These are phyloP conservation scores for Ophioceras dolichostomum DNA, from an alignment of 2,329 filamentous ascomycete genomes.

Conservation along the genomic window DNA sequence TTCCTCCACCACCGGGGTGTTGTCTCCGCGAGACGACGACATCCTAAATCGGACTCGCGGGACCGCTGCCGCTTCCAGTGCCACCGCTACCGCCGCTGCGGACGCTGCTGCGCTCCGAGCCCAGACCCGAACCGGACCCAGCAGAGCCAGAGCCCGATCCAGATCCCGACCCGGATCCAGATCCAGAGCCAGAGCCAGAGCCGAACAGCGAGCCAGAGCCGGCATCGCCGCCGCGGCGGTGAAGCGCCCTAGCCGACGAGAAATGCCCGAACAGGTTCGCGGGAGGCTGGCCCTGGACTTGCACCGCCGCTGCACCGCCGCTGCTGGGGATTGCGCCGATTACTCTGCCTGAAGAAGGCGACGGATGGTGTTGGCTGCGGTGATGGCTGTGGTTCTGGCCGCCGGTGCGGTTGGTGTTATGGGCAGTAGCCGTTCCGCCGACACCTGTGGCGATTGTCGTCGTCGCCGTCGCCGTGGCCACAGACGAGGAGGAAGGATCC, in stretches of 20 bases:
- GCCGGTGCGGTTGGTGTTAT: no score
- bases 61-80: conserved; percentile 33
- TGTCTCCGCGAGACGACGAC: no score
- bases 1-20: no score
- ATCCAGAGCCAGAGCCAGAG: conserved; percentile 12
- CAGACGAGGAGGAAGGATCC: conserved; percentile 12
- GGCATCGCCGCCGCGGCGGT: conserved; percentile 4
- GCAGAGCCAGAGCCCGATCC: not conserved
- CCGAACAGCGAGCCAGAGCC: conserved; percentile 14
- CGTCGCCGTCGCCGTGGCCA: conserved; percentile 9
- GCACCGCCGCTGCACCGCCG: conserved; percentile 7
- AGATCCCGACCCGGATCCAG: conserved; percentile 6
- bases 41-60: conserved; percentile 31
- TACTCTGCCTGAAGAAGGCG: no score
- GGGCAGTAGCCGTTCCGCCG: no score
- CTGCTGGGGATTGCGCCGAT: conserved; percentile 12
- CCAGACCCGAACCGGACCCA: conserved; percentile 11
- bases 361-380: no score
- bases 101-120: conserved; percentile 21
- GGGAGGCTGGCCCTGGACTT: conserved; percentile 1
- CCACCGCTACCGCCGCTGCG: conserved; percentile 31
- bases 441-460: no score
- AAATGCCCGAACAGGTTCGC: conserved; percentile 3
- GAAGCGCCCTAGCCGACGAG: conserved; percentile 4
- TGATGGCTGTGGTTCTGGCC: no score